Percentiles rank a stretch among this genome's conserved stretches.
Conservation (phyloP, 805 yeast species). For the Metschnikowia sp. region DNA sequence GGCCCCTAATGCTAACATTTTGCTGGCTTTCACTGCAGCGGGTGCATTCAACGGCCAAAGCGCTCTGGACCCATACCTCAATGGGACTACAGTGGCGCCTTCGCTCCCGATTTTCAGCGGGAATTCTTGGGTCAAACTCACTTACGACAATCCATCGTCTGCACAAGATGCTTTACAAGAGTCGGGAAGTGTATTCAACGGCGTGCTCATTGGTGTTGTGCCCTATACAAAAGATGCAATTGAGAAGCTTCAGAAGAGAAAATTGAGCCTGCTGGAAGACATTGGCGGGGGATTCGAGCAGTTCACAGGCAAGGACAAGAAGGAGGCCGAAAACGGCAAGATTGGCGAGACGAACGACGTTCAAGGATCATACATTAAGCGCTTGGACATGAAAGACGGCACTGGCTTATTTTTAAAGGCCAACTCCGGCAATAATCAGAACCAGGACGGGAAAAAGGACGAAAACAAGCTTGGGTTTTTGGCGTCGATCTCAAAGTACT, state of each 20-base stretch:
- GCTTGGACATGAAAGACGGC: conserved; percentile 41
- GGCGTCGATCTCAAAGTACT: conserved; percentile 31
- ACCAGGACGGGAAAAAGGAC: conserved; percentile 20
- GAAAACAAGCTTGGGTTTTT: conserved; percentile 31
- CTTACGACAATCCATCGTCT: conserved; percentile 70
- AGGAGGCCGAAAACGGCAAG: conserved; percentile 10
- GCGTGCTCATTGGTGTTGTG: conserved; percentile 61
- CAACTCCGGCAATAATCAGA: conserved; percentile 17
- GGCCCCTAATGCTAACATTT: conserved; percentile 5
- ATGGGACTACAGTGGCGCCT: neutral
- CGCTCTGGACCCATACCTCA: too few relatives aligned
- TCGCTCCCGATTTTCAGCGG: conserved; percentile 73
- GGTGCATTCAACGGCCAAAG: conserved; percentile 8
- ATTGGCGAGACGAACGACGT: conserved; percentile 14
- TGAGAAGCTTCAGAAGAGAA: conserved; percentile 53
- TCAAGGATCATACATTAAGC: conserved; percentile 23
- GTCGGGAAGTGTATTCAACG: conserved; percentile 70
- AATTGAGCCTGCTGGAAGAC: conserved; percentile 43
- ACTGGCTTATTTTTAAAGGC: conserved; percentile 33
- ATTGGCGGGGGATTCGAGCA: conserved; percentile 37
- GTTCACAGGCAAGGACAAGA: conserved; percentile 7
- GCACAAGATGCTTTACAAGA: conserved; percentile 84
- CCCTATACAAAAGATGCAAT: conserved; percentile 62
- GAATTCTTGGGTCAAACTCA: conserved; percentile 85
- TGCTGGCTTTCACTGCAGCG: conserved; percentile 9